Base-by-base conservation (phyloP, 2,329 filamentous ascomycete species). In the Colletotrichum tabaci region DNA sequence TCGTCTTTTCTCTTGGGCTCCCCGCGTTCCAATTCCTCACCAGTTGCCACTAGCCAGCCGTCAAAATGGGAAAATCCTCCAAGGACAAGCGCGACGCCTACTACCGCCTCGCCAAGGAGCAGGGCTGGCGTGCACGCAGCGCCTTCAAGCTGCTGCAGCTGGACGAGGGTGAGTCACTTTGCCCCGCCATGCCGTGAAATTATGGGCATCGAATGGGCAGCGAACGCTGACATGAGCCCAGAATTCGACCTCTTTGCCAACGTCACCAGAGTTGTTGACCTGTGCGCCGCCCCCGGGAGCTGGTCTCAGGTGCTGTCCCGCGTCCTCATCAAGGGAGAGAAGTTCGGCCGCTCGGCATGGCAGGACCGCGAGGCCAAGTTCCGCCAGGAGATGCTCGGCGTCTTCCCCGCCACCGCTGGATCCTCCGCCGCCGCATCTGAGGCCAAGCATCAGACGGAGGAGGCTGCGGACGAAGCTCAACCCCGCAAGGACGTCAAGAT, bases 61-160 rank as follows among this genome's bases (percentile, higher is more conserved):
- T 23, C 50, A 82, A 55, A 40, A 97, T 98, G 95, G 95, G 95
- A 1, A 98, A 98, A 82, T 98, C 96, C 1, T 98, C 96, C 58
- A 99, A 99, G 83, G 96, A 99, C 80, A 99, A 99, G 84, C 93
- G 96, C 64, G 96, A 99, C 82, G 95, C 95, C 56, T 99, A 99
- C 84, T 99, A 99, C 80, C 91, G 96, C 65, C 93, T 99, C 10
- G 96, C 96, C 21, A 99, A 99, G 84, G 96, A 99, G 82, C 96
- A 99, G 86, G 97, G 97, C 74, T 99, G 96, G 96, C 93, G 96
- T 46, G 96, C 96, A 38, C 90, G 96, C 69, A 98, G 95, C 75
- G 96, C 96, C 10, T 99, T 98, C 86, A 99, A 99, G 83, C 90
- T 99, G 30, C 90, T 99, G 15, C 96, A 99, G 82, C 90, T 99